Base-by-base conservation (phyloP, 2,329 filamentous ascomycete species). In the Cadophora malorum region DNA sequence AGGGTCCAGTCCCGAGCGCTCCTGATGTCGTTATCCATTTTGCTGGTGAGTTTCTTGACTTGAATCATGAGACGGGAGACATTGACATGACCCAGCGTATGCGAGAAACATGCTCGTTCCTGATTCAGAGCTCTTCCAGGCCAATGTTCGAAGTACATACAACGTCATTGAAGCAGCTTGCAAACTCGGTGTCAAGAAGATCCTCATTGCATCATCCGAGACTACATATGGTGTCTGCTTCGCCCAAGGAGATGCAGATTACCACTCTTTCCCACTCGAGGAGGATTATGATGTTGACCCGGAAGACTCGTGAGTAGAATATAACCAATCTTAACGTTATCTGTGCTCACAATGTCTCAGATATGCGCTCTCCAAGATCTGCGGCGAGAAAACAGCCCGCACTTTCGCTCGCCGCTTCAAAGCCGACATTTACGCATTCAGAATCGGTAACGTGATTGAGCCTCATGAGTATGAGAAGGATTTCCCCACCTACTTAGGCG, bases 101-200 rank as follows among this genome's bases (percentile, higher is more conserved):
- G 83, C 88, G 0, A 81, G 87, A 31, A 87, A 88, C 72, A 83
- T 89, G 82, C 80, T 89, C 1, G 86, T 88, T 0, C 86, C 86
- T 0, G 87, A 90, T 74, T 86, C 84, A 63, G 85, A 88, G 73
- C 84, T 82, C 63, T 90, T 87, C 77, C 80, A 80, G 21, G 82
- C 79, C 31, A 90, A 90, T 72, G 82, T 85, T 0, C 79, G 80
- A 0, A 81, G 83, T 10, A 87, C 85, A 0, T 89, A 89, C 77
- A 90, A 90, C 72, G 82, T 90, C 28, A 83, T 90, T 69, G 88
- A 90, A 77, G 86, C 86, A 31, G 86, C 87, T 0, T 87, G 82
- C 74, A 88, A 88, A 70, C 79, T 90, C 0, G 86, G 86, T 14
- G 84, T 90, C 7, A 83, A 82, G 71, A 90, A 90, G 73, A 84